Base-by-base conservation (phyloP, 108 stramenopile species). In the Mayamaea pseudoterrestris region DNA sequence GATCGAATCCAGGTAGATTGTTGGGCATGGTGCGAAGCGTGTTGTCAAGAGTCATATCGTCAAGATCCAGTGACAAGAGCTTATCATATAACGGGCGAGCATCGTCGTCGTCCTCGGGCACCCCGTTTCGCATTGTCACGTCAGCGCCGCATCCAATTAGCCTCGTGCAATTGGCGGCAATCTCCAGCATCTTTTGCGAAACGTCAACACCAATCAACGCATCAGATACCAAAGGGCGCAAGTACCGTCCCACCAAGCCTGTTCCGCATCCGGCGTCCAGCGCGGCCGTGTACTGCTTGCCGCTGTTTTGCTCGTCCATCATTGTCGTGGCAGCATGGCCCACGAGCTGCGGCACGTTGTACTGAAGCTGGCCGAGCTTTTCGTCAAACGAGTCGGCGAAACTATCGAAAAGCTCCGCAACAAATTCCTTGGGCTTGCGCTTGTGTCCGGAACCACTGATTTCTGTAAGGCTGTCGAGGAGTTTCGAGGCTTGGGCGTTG, bases 251-350 rank as follows among this genome's bases (percentile, higher is more conserved):
- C 1, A 74, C 78, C 16, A 85, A 52, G 7, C 83, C 83, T 2
- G 83, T 85, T 7, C 83, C 83, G 43, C 78, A 77, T 5, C 83
- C 83, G 5, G 83, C 83, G 60, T 85, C 83, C 43, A 85, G 55
- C 0, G 51, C 76, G 1, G 69, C 57, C 1, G 21, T 36, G 60
- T 48, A 74, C 25, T 42, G 35, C n/a, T n/a, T n/a, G n/a, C n/a
- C n/a, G n/a, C n/a, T 23, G 29, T 55, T 45, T 35, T 44, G 27
- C 0, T 41, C 55, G 9, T 57, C 9, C n/a, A n/a, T n/a, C n/a
- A n/a, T n/a, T 35, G 50, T 55, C 7, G 37, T 41, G 0, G 68
- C 71, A 2, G 60, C 60, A 0, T 74, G 55, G 20, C 77, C 82
- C 8, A 83, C 57, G 13, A 83, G 35, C n/a, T 44, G 35, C 2